Conservation (phyloP, 805 yeast genomes). For the Cyberlindnera euphorbiiphila region DNA sequence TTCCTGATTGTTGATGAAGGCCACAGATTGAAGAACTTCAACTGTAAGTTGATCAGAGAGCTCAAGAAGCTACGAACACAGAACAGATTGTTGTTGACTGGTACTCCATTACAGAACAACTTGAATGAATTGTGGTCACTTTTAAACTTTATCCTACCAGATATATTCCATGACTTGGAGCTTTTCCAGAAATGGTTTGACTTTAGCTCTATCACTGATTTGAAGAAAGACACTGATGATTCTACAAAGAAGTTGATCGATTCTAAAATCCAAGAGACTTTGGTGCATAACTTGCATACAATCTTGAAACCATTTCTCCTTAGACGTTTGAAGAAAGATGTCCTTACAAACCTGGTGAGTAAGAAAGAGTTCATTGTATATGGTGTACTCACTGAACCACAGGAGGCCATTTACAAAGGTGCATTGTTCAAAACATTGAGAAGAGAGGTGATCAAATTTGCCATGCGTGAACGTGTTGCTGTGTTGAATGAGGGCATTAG, state of each 20-base stretch:
- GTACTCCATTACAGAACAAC: constrained; percentile 96
- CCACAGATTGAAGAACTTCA: constrained; percentile 81
- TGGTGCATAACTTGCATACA: constrained; percentile 77
- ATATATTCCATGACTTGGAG: constrained; percentile 84
- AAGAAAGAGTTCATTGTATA: constrained; percentile 86
- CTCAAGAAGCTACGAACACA: constrained; percentile 62
- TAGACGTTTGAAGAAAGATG: constrained; percentile 76
- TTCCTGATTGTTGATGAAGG: constrained; percentile 94
- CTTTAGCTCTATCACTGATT: constrained; percentile 52
- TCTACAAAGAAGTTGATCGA: constrained; percentile 50
- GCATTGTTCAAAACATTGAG: constrained; percentile 45
- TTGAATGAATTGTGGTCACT: constrained; percentile 89
- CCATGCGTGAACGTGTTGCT: constrained; percentile 48
- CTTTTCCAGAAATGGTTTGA: constrained; percentile 95
- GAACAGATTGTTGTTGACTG: constrained; percentile 80
- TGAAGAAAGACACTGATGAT: constrained; percentile 33
- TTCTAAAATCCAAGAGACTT: constrained; percentile 50
- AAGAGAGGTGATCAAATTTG: constrained; percentile 40
- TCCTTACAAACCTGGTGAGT: constrained; percentile 68
- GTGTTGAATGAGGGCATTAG: constrained; percentile 32
- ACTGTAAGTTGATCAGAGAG: constrained; percentile 69
- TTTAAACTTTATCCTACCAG: constrained; percentile 87
- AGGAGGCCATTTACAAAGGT: constrained; percentile 55
- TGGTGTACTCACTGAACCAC: constrained; percentile 60
- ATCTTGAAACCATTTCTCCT: constrained; percentile 85